Evolutionary conservation across 148 eudicot species (phyloP).

Genomic region (Hydrangea macrophylla): DNA sequence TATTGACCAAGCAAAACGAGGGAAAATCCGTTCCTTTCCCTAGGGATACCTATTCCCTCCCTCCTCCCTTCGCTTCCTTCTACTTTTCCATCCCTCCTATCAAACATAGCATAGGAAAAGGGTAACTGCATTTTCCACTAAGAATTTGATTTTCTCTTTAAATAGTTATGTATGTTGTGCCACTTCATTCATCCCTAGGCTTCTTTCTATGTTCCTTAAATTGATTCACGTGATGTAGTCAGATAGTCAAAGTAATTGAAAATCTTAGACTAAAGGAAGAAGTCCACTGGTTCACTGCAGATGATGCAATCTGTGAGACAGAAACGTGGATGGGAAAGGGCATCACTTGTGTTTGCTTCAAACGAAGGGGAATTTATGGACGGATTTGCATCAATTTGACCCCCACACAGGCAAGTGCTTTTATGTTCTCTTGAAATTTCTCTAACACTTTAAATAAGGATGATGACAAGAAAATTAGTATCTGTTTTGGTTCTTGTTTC

Average conservation of each 20-base stretch:
- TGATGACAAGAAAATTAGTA: background rate
- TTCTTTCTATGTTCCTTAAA: background rate
- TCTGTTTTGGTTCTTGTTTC: background rate
- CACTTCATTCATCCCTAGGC: background rate
- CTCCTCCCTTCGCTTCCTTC: no score
- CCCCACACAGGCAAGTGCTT: conserved; percentile 50
- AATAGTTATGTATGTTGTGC: conserved; percentile 6
- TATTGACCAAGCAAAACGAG: no score
- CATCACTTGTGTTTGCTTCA: conserved; percentile 77
- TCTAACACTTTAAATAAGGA: background rate
- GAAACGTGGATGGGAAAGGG: conserved; percentile 64
- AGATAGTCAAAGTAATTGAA: conserved; percentile 1
- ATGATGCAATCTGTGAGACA: conserved; percentile 55
- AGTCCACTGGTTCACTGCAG: conserved; percentile 34
- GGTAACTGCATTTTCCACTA: background rate
- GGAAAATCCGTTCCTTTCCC: no score
- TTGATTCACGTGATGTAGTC: background rate
- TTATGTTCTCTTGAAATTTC: conserved; percentile 6
- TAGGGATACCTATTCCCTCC: no score
- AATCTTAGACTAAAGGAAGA: conserved; percentile 9
- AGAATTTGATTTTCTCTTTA: background rate
- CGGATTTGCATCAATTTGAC: conserved; percentile 59
- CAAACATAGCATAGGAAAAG: background rate
- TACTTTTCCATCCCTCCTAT: no score
- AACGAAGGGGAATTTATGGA: conserved; percentile 49